A percentile compares a stretch with the other conserved stretches of the same genome.
Conservation (phyloP, 331 rosid species). For the Phaseolus coccineus region DNA sequence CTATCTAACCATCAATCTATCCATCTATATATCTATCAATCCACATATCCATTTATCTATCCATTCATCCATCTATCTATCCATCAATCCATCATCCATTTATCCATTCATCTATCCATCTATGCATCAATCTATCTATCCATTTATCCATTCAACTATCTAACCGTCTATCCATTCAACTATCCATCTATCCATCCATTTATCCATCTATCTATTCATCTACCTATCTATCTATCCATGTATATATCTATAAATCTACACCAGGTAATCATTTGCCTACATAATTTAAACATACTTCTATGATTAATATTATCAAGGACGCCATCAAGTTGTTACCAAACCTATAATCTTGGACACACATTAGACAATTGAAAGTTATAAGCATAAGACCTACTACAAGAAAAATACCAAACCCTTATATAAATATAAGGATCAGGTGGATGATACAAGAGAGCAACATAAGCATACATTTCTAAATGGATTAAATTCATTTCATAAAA, state of each 20-base stretch:
- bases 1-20: no score
- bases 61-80: no score
- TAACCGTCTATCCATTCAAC: no score
- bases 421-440: background rate
- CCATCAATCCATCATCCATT: no score
- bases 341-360: conserved; percentile 26
- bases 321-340: conserved; percentile 22
- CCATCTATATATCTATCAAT: no score
- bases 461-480: conserved; percentile 17
- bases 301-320: conserved; percentile 31
- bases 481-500: background rate
- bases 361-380: background rate
- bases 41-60: no score
- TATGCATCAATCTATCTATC: no score
- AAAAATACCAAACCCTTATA: background rate
- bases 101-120: no score
- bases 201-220: no score
- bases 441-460: conserved; percentile 14
- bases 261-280: conserved; percentile 9
- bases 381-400: conserved; percentile 1
- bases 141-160: no score
- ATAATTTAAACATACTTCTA: conserved; percentile 23
- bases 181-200: no score
- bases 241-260: background rate
- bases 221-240: no score